Percentiles rank a stretch among this genome's conserved stretches.
Conservation (phyloP, 2,329 filamentous ascomycete species). For the Ophioceras dolichostomum region DNA sequence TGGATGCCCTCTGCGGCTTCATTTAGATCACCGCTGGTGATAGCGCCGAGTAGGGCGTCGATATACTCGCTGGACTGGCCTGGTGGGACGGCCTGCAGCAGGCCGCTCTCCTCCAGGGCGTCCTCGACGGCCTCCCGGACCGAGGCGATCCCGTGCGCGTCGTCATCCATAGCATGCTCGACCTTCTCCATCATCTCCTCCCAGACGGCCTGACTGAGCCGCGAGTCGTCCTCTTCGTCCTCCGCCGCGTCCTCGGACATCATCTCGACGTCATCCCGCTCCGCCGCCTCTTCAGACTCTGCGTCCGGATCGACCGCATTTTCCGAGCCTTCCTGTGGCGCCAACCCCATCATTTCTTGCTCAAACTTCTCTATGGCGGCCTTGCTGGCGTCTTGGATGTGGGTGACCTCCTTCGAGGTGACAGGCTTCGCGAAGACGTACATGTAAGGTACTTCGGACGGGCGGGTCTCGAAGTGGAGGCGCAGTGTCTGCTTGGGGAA, state of each 20-base stretch:
- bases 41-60: slow-evolving; percentile 34
- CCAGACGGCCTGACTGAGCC: slow-evolving; percentile 29
- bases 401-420: slow-evolving; percentile 54
- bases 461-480: slow-evolving; percentile 69
- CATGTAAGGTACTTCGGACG: slow-evolving; percentile 51
- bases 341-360: slow-evolving; percentile 42
- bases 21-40: slow-evolving; percentile 20
- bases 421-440: slow-evolving; percentile 88
- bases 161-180: slow-evolving; percentile 44
- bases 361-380: slow-evolving; percentile 59
- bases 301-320: slow-evolving; percentile 13
- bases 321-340: slow-evolving; percentile 11
- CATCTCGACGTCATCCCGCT: slow-evolving; percentile 10
- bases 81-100: slow-evolving; percentile 31
- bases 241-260: slow-evolving; percentile 9
- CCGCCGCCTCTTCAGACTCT: slow-evolving; percentile 12
- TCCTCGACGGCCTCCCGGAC: slow-evolving; percentile 42
- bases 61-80: slow-evolving; percentile 35
- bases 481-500: slow-evolving; percentile 70
- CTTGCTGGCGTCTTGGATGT: slow-evolving; percentile 58
- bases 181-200: slow-evolving; percentile 41
- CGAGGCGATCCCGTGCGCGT: slow-evolving; percentile 36
- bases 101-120: slow-evolving; percentile 40
- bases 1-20: slow-evolving; percentile 8
- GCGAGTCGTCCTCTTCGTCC: slow-evolving; percentile 9